phyloP scores from a whole-genome alignment of 768 basidiomycete species.

The Lactifluus echinatus region DNA sequence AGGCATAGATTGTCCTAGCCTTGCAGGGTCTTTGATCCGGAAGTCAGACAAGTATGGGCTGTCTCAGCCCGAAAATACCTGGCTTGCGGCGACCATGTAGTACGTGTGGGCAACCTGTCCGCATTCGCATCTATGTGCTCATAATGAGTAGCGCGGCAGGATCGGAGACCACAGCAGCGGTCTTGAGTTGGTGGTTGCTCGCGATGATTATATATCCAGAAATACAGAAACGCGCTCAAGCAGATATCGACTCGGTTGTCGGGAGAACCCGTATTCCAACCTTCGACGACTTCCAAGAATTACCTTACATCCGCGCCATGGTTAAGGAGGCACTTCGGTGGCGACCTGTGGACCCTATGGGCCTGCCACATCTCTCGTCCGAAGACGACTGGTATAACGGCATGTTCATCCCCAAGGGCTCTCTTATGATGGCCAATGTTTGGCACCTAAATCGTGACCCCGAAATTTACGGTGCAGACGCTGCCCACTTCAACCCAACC shows the following conservation, averaged over 20 bases:
- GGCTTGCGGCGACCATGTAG: slow-evolving; percentile 5
- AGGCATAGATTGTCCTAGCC: slow-evolving; percentile 9
- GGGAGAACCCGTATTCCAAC: slow-evolving; percentile 1
- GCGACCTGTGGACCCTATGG: slow-evolving; percentile 11
- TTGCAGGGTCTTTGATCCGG: slow-evolving; percentile 4
- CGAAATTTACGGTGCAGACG: slow-evolving; percentile 4
- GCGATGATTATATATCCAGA: slow-evolving; percentile 8
- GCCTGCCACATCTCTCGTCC: slow-evolving; percentile 7
- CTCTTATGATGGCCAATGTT: neutral
- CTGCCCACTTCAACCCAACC: slow-evolving; percentile 6
- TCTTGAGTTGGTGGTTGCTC: slow-evolving; percentile 5
- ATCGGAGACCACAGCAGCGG: neutral
- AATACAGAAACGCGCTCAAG: slow-evolving; percentile 5
- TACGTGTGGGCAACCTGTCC: neutral
- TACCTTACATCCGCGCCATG: slow-evolving; percentile 10
- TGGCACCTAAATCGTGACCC: slow-evolving; percentile 10
- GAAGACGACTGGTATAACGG: slow-evolving; percentile 13
- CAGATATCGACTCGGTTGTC: slow-evolving; percentile 9
- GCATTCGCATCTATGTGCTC: neutral
- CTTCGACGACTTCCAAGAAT: neutral
- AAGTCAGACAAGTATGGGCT: slow-evolving; percentile 5
- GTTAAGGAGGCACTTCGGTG: slow-evolving; percentile 15
- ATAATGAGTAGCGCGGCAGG: neutral
- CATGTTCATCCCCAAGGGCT: slow-evolving; percentile 12
- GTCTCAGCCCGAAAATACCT: neutral